These are phyloP conservation scores for Chlorella sp. DNA, from an alignment of 139 green algal genomes.

Conservation along the genomic window DNA sequence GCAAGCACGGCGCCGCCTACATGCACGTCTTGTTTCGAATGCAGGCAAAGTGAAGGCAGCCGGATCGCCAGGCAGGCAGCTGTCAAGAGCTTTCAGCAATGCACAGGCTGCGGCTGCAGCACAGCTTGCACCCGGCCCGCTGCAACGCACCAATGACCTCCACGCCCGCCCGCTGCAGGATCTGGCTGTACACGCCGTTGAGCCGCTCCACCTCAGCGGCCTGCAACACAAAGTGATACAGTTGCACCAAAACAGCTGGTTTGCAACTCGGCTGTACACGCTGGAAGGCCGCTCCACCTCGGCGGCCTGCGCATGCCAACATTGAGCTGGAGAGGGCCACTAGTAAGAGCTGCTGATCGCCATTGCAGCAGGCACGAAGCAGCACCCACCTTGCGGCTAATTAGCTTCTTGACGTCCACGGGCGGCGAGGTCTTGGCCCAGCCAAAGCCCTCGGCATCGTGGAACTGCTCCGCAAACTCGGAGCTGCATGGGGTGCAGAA, in stretches of 20 bases:
- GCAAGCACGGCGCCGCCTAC: too few relatives aligned
- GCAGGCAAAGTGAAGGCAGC: too few relatives aligned
- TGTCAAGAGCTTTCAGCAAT: too few relatives aligned
- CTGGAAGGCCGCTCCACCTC: slow-evolving; percentile 92
- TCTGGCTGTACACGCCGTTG: slow-evolving; percentile 92
- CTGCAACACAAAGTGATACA: too few relatives aligned
- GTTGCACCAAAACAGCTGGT: too few relatives aligned
- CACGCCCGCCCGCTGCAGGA: slow-evolving; percentile 81
- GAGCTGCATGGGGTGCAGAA: slow-evolving; percentile 46
- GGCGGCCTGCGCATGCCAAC: slow-evolving; percentile 50
- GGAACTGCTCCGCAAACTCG: slow-evolving; percentile 87
- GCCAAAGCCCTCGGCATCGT: slow-evolving; percentile 88
- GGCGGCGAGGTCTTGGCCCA: slow-evolving; percentile 59
- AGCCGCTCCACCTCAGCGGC: slow-evolving; percentile 92
- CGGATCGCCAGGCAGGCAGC: too few relatives aligned
- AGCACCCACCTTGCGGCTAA: slow-evolving; percentile 54
- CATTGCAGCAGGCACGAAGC: too few relatives aligned
- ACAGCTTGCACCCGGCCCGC: too few relatives aligned
- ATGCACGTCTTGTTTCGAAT: too few relatives aligned
- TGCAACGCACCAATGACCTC: slow-evolving; percentile 57
- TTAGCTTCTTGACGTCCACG: slow-evolving; percentile 62
- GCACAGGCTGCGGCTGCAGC: too few relatives aligned
- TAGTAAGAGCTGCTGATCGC: too few relatives aligned
- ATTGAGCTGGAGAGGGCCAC: too few relatives aligned
- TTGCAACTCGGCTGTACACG: slow-evolving; percentile 94